Percentiles rank a stretch among this genome's conserved stretches.
These are phyloP conservation scores for Trypethelium eluteriae DNA, from an alignment of 495 filamentous ascomycete species.

Conservation along the genomic window DNA sequence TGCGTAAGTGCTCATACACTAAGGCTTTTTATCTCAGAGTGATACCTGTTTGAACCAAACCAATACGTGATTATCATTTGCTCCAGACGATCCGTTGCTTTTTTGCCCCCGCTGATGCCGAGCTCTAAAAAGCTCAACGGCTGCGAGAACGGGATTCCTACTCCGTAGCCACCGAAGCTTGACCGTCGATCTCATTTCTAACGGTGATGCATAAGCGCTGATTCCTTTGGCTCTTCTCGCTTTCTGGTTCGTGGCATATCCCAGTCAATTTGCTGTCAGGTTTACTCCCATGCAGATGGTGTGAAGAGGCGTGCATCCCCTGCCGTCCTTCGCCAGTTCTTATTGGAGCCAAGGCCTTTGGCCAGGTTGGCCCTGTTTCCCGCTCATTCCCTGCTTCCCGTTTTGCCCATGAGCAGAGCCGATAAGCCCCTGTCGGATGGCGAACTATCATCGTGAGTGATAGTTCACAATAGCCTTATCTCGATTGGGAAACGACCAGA, in stretches of 20 bases:
- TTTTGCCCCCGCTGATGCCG: conserved; percentile 5
- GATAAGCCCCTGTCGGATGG: not conserved
- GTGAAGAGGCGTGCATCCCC: conserved; percentile 2
- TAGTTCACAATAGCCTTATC: not conserved
- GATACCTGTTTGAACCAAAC: conserved; percentile 6
- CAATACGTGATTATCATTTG: conserved; percentile 12
- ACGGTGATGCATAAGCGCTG: conserved; percentile 12
- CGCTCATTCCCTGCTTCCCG: not conserved
- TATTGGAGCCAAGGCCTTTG: conserved; percentile 1
- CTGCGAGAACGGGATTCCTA: conserved; percentile 9
- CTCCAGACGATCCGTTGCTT: conserved; percentile 11
- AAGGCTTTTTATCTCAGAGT: conserved; percentile 7
- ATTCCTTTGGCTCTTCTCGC: not conserved
- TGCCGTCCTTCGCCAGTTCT: not conserved
- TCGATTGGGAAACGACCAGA: not conserved
- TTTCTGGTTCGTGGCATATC: not conserved
- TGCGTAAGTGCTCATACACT: conserved; percentile 13
- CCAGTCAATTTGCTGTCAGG: not conserved
- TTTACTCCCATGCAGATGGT: not conserved
- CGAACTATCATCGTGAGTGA: not conserved
- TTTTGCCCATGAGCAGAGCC: not conserved
- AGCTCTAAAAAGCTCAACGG: conserved; percentile 10
- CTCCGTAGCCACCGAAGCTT: not conserved
- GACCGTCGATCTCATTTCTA: conserved; percentile 8
- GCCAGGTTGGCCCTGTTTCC: not conserved